Base-by-base conservation (phyloP, 306 rosid genomes). In the Prinsepia uniflora region DNA sequence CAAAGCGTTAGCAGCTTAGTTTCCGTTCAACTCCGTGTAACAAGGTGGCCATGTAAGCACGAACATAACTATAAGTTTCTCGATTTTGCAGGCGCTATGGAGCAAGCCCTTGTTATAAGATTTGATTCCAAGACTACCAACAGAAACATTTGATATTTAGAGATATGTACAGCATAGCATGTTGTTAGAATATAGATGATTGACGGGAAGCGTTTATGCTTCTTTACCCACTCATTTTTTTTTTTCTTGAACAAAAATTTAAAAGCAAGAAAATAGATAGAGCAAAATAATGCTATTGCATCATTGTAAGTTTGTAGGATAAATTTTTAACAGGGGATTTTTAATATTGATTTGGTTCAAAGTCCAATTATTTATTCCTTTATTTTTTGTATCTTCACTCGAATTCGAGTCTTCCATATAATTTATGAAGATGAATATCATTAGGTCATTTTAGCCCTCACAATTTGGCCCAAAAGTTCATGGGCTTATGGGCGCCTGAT, bases 51-150 rank as follows among this genome's bases (percentile, higher is more conserved):
- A 13, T 48, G 36, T 9, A 45, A 18, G 19, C 41, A 50, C 10
- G 17, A 49, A 15, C 9, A 8, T 76, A 10, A 43, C 49, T 20
- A 0, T 17, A 43, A 43, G 56, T 41, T 18, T 60, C 19, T 19
- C 47, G 13, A 18, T 11, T 42, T 41, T 49, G 68, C 30, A 72
- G 76, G 61, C 67, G 61, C 67, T 49, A 11, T 19, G 49, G 59
- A 36, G 61, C 68, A 49, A 48, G 48, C 44, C 59, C 2, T 56
- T 62, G 49, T 3, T 40, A 52, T 30, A 10, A 36, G 22, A 48
- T 47, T 46, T 11, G 22, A 36, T 48, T 72, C 13, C 22, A 47
- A 11, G 76, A 30, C 61, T 39, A 18, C 44, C 54, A 24, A 24
- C 45, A 44, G 66, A 22, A 44, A 44, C 20, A 56, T 17, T 5